Evolutionary conservation across 768 basidiomycete species (phyloP), one percentile per base, ranked within the genome.

Genomic region (Sporobolomyces roseus): DNA sequence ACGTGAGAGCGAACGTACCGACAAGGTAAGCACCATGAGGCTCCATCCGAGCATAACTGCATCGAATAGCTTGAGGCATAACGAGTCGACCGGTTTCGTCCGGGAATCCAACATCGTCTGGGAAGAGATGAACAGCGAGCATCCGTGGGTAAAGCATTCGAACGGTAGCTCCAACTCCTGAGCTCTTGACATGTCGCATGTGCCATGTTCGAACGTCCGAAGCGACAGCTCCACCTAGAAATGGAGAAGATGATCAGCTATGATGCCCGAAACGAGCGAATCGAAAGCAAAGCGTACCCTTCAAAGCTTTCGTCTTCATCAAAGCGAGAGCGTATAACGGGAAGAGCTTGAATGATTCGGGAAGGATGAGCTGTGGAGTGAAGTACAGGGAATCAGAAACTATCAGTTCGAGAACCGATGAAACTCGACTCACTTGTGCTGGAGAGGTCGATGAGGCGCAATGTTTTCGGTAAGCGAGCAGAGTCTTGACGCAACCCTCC

Each of bases 201-300:
- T 88, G 84, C 76, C 87, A 89, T 73, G 92, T 91, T 59, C 96
- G 88, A 16, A 93, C 91, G 75, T 98, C 96, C n/a, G 92, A 88
- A 9, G 89, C 87, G 55, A 99, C 93, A 74, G 85, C 87, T 21
- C 89, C 86, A 52, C 86, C 92, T 93, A 75, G 29, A 61, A 41
- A 21, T 51, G 30, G n/a, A 21, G 3, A n/a, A 19, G 35, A 4
- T 14, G 38, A 9, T 21, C 50, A 52, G 27, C 53, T n/a, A 45
- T 43, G 29, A 27, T 46, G 29, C 23, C 19, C 3, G n/a, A 17
- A 38, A 17, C 3, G 36, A 25, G 17, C 25, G 30, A 29, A 8
- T 17, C 38, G 25, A 2, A 43, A 21, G 10, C 16, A 2, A 43
- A 21, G 10, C 16, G 38, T 23, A 86, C 94, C 91, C 87, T 96